Evolutionary conservation across 176 grass and related monocot genomes (phyloP).

Genomic region (Olyra latifolia): DNA sequence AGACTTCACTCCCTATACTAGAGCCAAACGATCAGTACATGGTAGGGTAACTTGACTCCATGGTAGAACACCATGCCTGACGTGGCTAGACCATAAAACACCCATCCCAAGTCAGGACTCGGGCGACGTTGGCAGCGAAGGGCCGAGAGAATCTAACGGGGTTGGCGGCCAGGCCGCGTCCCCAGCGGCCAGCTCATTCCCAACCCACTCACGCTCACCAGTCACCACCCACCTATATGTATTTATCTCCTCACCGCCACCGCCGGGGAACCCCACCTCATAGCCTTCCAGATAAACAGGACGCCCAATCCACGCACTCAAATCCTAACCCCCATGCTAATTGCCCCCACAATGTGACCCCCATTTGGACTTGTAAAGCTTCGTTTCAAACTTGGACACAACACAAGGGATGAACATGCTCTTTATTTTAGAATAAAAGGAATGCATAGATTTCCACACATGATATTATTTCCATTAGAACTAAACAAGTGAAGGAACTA

Average conservation of each 20-base stretch:
- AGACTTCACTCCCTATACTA: not conserved
- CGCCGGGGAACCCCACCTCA: not conserved
- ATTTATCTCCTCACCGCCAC: not conserved
- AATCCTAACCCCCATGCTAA: not conserved
- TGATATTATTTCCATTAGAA: constrained; percentile 45
- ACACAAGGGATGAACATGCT: not conserved
- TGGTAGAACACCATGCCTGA: not conserved
- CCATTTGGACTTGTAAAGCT: constrained; percentile 2
- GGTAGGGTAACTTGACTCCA: not conserved
- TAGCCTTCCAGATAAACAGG: not conserved
- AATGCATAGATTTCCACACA: constrained; percentile 32
- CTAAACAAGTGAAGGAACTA: constrained; percentile 36
- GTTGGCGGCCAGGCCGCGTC: not conserved
- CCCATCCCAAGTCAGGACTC: not conserved
- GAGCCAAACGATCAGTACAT: constrained; percentile 12
- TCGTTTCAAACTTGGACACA: constrained; percentile 23
- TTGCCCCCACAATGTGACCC: not conserved
- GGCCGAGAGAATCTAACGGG: not conserved
- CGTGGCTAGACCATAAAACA: not conserved
- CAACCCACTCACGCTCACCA: not conserved
- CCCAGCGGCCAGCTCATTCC: constrained; percentile 17
- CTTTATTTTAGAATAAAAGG: constrained; percentile 4
- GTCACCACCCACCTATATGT: not conserved
- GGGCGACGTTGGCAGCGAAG: not conserved
- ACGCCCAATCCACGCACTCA: not conserved